Evolutionary conservation across 768 basidiomycete genomes (phyloP), one percentile per base, ranked within the genome.

Genomic region (Podaxis sp.): DNA sequence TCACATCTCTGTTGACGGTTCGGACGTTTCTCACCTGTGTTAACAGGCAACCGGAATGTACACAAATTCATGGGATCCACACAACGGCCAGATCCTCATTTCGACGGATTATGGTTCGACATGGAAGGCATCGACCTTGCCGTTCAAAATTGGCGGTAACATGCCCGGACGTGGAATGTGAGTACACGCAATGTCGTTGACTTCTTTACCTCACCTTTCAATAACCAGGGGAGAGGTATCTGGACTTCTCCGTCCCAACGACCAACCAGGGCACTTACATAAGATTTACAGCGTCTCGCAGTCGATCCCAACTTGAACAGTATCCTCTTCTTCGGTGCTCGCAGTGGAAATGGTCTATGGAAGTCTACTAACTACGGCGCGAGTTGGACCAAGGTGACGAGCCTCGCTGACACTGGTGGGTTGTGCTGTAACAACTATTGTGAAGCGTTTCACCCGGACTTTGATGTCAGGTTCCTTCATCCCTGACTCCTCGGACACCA

Each of bases 121-220:
- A 0, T 89, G 79, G 67, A 81, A 77, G 0, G 63, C 77, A 1
- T 80, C 83, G 5, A 64, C 69, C 5, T 70, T 89, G 0, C 81
- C 86, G 0, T 87, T 88, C 78, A 88, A 88, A 64, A 80, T 86
- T 35, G 85, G 86, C 35, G 85, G 85, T 6, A 86, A 87, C 68
- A 86, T 85, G 85, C 86, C 85, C 36, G 86, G 85, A 53, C 83
- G 86, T 67, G 87, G 85, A 66, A 80, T 86, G 79, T 79, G 62
- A 71, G 72, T 67, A 3, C 6, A 27, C 6, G 4, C 28, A 38
- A 13, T 4, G 3, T 36, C n/a, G 40, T 2, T 60, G 14, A 10
- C n/a, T 62, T n/a, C 21, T 48, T 53, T 47, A 23, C 37, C 18
- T 44, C 25, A 9, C 35, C 53, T 38, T 50, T 66, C 59, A 1